Base-by-base conservation (phyloP, 2,329 filamentous ascomycete genomes). In the Arachnopeziza araneosa region DNA sequence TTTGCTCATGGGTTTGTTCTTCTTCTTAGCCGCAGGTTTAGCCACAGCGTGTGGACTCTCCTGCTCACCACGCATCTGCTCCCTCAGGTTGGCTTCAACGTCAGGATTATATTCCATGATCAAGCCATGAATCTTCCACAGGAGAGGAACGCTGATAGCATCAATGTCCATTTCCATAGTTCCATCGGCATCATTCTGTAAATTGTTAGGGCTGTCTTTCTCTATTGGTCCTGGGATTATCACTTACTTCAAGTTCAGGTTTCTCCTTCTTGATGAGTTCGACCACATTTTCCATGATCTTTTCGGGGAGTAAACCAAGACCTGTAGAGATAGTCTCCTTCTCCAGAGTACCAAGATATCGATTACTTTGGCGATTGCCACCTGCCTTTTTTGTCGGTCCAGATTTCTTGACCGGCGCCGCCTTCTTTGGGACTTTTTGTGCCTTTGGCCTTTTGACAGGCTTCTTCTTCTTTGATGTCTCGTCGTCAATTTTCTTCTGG, bases 241-340 rank as follows among this genome's bases (percentile, higher is more conserved):
- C 8, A 70, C 74, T 72, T 74, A 78, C 82, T 80, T 84, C 82
- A 78, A 95, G 80, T 80, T 88, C 79, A 76, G 90, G 77, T 78
- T 90, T 75, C 66, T 96, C 93, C 65, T 85, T 85, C 73, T 96
- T 91, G 71, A 99, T 98, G 63, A 98, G 93, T 61, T 89, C 85
- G 32, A 97, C 90, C 0, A 93, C 91, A 66, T 86, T 85, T 55
- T 87, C 83, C 70, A 96, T 88, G 66, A 91, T 86, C n/a, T 81
- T 79, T 55, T 89, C 88, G 21, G 92, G 87, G 60, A 98, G 84
- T 63, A 87, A 87, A 68, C 88, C 89, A 64, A 96, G 95, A 17
- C 90, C 89, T 60, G 88, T 87, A 1, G 91, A 93, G 60, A 99
- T 96, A 66, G 93, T 85, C 60, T 95, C 91, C 79, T 98, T 98